Percentiles rank a stretch among this genome's conserved stretches.
These are phyloP conservation scores for Lolium rigidum DNA, from an alignment of 176 grass and related monocot species.

Conservation along the genomic window DNA sequence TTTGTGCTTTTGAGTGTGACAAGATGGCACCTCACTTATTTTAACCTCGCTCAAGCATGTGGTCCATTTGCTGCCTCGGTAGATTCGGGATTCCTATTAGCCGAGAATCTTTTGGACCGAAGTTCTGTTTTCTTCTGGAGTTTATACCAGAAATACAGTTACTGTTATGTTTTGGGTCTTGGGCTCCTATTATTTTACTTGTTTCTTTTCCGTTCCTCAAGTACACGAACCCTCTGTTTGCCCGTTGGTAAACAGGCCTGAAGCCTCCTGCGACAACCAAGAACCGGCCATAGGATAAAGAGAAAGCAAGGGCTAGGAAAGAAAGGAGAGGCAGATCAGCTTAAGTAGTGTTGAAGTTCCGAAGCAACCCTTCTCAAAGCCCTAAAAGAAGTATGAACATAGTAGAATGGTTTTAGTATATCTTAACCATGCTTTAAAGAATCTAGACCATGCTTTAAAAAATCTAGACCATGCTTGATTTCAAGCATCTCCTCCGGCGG, in stretches of 20 bases:
- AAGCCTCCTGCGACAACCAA: constrained; percentile 14
- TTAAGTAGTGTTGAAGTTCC: constrained; percentile 33
- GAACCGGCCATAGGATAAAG: background rate
- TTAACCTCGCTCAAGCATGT: constrained; percentile 7
- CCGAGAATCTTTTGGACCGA: constrained; percentile 57
- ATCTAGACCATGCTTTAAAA: background rate
- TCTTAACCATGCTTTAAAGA: background rate
- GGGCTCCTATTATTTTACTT: constrained; percentile 17
- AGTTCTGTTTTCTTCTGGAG: background rate
- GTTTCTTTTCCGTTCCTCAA: background rate
- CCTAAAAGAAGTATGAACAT: background rate
- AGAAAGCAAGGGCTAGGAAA: background rate
- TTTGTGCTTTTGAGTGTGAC: constrained; percentile 49
- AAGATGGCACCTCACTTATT: constrained; percentile 48
- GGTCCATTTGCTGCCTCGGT: constrained; percentile 35
- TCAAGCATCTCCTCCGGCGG: too few relatives aligned
- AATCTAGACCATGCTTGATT: background rate
- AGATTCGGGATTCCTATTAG: constrained; percentile 46
- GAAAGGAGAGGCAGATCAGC: background rate
- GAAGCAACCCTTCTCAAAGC: constrained; percentile 21
- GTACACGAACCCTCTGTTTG: background rate
- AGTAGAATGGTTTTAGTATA: background rate
- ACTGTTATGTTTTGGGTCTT: constrained; percentile 20
- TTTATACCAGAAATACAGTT: constrained; percentile 41
- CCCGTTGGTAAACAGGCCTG: constrained; percentile 29